Percentiles rank a stretch among this genome's conserved stretches.
Conservation (phyloP, 2,329 filamentous ascomycete species). For the Thelonectria olida region DNA sequence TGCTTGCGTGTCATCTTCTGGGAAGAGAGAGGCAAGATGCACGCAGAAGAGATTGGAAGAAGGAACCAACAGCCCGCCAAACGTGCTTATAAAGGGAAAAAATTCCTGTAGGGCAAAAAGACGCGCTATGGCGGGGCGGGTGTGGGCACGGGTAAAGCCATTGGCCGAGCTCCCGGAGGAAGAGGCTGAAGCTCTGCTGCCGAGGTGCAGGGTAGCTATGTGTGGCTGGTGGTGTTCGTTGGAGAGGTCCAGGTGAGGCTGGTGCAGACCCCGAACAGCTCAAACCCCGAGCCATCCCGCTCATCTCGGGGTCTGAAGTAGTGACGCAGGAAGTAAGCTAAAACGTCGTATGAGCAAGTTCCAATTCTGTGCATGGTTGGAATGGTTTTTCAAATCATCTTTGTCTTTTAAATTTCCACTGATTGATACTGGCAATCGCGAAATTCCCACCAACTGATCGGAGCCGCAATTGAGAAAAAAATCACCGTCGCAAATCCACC, state of each 20-base stretch:
- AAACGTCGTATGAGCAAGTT: constrained; percentile 24
- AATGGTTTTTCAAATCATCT: constrained; percentile 25
- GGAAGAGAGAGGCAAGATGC: constrained; percentile 30
- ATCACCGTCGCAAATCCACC: neutral
- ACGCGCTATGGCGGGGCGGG: constrained; percentile 36
- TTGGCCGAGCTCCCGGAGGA: constrained; percentile 14
- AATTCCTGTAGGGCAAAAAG: constrained; percentile 37
- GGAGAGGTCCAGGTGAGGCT: neutral
- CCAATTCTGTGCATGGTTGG: constrained; percentile 23
- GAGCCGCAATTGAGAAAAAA: neutral
- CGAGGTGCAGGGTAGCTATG: too few species aligned
- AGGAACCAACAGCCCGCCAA: constrained; percentile 8
- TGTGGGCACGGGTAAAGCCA: constrained; percentile 24
- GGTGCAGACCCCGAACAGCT: neutral
- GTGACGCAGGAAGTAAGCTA: constrained; percentile 5
- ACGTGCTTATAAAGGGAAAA: constrained; percentile 21
- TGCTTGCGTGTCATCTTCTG: constrained; percentile 48
- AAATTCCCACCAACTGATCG: neutral
- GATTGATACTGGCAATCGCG: neutral
- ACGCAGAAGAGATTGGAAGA: constrained; percentile 34
- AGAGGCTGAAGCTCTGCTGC: constrained; percentile 14
- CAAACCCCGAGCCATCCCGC: constrained; percentile 6
- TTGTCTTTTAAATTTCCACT: constrained; percentile 1
- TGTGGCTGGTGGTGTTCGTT: neutral
- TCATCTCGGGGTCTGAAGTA: constrained; percentile 20